Evolutionary conservation across 345 rosid genomes (phyloP), one percentile per base, ranked within the genome.

Genomic region (Arabidopsis suecica): DNA sequence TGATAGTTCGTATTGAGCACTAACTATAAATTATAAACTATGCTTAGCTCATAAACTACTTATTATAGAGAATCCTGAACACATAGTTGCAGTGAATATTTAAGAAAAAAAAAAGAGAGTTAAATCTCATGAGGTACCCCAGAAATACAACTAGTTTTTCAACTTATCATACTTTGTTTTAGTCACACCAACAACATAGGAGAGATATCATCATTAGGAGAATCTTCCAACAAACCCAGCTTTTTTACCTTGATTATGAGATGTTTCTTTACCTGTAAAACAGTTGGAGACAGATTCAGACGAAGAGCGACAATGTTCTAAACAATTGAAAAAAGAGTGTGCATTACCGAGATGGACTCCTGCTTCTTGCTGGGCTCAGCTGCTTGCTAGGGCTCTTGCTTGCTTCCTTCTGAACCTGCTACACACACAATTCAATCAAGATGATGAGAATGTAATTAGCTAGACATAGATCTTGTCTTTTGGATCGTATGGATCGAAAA

Each of bases 361-460:
- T 86, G 90, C 97, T 89, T 81, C 87, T 83, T 77, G 93, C 88
- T 18, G 79, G 80, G 67, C 88, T 86, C 65, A 67, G 81, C 84
- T 84, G 82, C 83, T 85, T 87, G 77, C 75, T 87, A 3, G 99
- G 96, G 80, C 96, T 92, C 79, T 82, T 84, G 70, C 89, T 88
- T 13, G 47, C 34, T 32, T 44, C 87, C 73, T 89, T 90, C 82
- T 84, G 83, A 79, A 61, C 81, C 87, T 88, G 82, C 81, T 65
- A 23, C 55, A 59, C 67, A 40, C 42, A 74, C 28, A 9, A 49
- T 58, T 28, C 30, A 28, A 12, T 47, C 55, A 57, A 4, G 38
- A 65, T 10, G 63, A 42, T 59, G 16, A 10, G 0, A 12, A 32
- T 63, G 42, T 18, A 63, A 44, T 42, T 64, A 36, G 23, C 72